Evolutionary conservation across 345 rosid species (phyloP).

Genomic region (Arabis hirsuta): DNA sequence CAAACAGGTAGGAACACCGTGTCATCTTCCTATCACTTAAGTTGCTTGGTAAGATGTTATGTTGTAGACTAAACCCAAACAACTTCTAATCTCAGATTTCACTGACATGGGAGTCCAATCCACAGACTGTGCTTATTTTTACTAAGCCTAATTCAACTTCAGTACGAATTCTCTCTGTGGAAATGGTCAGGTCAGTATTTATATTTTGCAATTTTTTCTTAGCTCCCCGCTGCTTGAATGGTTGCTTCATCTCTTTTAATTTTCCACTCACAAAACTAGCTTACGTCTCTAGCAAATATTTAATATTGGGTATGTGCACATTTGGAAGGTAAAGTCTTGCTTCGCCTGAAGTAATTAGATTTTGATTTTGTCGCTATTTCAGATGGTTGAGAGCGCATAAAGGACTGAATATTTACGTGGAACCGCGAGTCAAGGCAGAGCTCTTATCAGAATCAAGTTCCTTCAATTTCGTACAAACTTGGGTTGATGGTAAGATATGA

Average conservation of each 20-base stretch:
- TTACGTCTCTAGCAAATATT: background rate
- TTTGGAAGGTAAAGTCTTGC: slow-evolving; percentile 21
- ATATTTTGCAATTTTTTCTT: background rate
- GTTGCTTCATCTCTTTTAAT: slow-evolving; percentile 5
- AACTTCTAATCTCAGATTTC: slow-evolving; percentile 72
- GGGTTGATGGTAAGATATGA: slow-evolving; percentile 81
- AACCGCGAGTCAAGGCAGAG: slow-evolving; percentile 79
- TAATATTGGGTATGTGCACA: background rate
- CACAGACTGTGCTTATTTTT: slow-evolving; percentile 88
- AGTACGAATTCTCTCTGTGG: slow-evolving; percentile 72
- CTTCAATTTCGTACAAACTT: slow-evolving; percentile 78
- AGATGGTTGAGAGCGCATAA: slow-evolving; percentile 91
- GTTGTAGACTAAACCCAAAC: slow-evolving; percentile 42
- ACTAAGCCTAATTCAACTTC: slow-evolving; percentile 90
- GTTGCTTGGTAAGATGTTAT: slow-evolving; percentile 9
- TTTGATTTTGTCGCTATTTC: slow-evolving; percentile 38
- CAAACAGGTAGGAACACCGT: slow-evolving; percentile 66
- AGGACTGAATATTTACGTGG: slow-evolving; percentile 75
- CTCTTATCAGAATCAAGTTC: slow-evolving; percentile 82
- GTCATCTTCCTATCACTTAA: background rate
- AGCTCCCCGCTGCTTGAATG: background rate
- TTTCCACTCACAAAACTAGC: slow-evolving; percentile 6
- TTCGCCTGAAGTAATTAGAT: slow-evolving; percentile 22
- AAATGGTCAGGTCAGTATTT: slow-evolving; percentile 81
- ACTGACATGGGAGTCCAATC: slow-evolving; percentile 88